Evolutionary conservation across 352 stramenopile genomes (phyloP).

Genomic region (Phytophthora chlamydospora): DNA sequence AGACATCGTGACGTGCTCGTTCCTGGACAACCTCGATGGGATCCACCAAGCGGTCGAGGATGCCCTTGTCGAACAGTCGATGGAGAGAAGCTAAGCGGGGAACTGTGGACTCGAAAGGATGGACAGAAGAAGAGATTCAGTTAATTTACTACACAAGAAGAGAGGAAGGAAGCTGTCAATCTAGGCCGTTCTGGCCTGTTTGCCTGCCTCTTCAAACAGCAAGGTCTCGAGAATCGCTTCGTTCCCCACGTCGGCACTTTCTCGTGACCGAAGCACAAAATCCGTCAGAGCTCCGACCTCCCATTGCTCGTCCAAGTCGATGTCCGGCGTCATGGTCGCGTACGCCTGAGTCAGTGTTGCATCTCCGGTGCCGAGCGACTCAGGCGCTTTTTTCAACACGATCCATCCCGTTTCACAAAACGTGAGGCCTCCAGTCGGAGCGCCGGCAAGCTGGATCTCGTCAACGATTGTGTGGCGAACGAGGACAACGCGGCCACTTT

Average conservation of each 20-base stretch:
- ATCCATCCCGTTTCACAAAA: slow-evolving; percentile 43
- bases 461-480: slow-evolving; percentile 39
- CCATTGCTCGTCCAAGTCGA: slow-evolving; percentile 34
- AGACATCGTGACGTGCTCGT: slow-evolving; percentile 32
- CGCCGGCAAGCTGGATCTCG: slow-evolving; percentile 28
- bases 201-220: slow-evolving; percentile 21
- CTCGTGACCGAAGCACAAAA: slow-evolving; percentile 42
- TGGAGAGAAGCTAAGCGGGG: slow-evolving; percentile 9
- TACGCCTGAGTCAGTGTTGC: slow-evolving; percentile 30
- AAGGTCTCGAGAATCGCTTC: slow-evolving; percentile 29
- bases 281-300: slow-evolving; percentile 42
- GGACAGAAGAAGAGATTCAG: too few relatives aligned
- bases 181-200: not conserved
- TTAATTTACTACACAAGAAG: too few relatives aligned
- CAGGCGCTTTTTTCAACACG: slow-evolving; percentile 17
- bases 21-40: slow-evolving; percentile 35
- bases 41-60: slow-evolving; percentile 40
- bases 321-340: slow-evolving; percentile 23
- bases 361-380: not conserved
- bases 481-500: slow-evolving; percentile 29
- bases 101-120: not conserved
- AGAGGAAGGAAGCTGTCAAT: too few relatives aligned
- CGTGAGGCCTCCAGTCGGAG: slow-evolving; percentile 21
- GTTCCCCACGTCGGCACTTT: slow-evolving; percentile 24
- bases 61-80: slow-evolving; percentile 29